These are phyloP conservation scores for Exobasidium rhododendri DNA, from an alignment of 1,284 basidiomycete genomes.

Conservation along the genomic window DNA sequence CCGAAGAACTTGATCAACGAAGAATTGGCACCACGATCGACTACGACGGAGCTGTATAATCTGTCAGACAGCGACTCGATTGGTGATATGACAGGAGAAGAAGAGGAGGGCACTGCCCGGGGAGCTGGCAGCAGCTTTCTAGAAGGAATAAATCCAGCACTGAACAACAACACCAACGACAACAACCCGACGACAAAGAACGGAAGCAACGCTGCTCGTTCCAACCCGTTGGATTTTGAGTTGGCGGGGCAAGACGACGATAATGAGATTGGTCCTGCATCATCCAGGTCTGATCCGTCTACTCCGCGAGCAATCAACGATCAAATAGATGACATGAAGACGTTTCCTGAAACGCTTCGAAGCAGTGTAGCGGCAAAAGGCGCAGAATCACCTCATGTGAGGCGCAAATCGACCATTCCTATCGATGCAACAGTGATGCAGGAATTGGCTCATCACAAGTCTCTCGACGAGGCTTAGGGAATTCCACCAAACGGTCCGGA, in stretches of 20 bases:
- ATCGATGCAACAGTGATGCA: constrained; percentile 55
- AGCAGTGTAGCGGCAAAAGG: not conserved
- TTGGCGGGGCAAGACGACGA: constrained; percentile 30
- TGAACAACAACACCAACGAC: not conserved
- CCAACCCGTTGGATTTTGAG: constrained; percentile 32
- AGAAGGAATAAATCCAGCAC: constrained; percentile 15
- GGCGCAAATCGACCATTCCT: constrained; percentile 56
- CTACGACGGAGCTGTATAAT: constrained; percentile 22
- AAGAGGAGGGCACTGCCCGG: constrained; percentile 6
- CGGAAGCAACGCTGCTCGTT: constrained; percentile 16
- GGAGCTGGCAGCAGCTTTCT: constrained; percentile 14
- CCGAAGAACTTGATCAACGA: constrained; percentile 41
- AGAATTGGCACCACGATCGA: constrained; percentile 26
- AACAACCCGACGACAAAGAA: constrained; percentile 24
- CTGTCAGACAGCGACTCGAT: constrained; percentile 35
- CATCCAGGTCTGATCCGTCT: constrained; percentile 4
- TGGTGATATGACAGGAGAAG: constrained; percentile 26
- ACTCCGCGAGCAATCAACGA: constrained; percentile 25
- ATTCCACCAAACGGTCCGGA: too few relatives aligned
- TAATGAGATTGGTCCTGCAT: not conserved
- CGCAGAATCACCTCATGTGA: constrained; percentile 28
- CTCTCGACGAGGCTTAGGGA: constrained; percentile 6
- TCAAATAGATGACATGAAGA: constrained; percentile 28
- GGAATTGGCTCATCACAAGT: constrained; percentile 55
- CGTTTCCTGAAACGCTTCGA: not conserved